Evolutionary conservation across 2,329 filamentous ascomycete genomes (phyloP), one percentile per base, ranked within the genome.

Genomic region (Seiridium cupressi): DNA sequence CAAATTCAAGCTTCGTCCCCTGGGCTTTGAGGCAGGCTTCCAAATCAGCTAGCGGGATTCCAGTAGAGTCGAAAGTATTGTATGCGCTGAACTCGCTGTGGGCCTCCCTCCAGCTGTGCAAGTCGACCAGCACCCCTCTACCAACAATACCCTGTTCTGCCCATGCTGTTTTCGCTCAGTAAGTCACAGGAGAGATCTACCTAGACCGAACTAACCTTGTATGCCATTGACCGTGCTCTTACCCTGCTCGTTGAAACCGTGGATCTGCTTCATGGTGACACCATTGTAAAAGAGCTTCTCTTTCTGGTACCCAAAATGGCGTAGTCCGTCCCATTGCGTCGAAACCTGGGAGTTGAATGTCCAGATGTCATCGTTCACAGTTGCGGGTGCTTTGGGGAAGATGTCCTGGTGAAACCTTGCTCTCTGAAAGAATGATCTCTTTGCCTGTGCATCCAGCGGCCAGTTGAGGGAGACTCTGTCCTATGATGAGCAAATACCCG

Each of bases 331-430:
- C 83, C 83, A 87, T 69, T 87, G 84, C 48, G 79, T 83, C 44
- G 81, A 83, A 6, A 78, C 78, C 70, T 86, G 84, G 0, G 84
- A 81, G 69, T 87, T 87, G 65, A 86, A 82, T 0, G 76, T 77
- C 77, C 84, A 83, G 36, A 81, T 73, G 69, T 89, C 85, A 67
- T 89, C 86, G 67, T 89, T 87, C 34, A 86, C 81, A 5, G 77
- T 73, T 13, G 79, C 72, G 3, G 81, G 81, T 2, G 75, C 69
- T 70, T 85, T 85, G 49, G 79, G 75, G 60, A 81, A 77, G 34
- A 87, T 70, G 13, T 82, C 70, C 65, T 84, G 79, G 61, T 84
- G 76, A 67, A 89, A 86, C 3, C 77, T 71, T 61, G 81, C 78
- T 13, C 86, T 79, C 60, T 78, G 75, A 70, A 88, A 87, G 69